Percentiles rank a stretch among this genome's conserved stretches.
These are phyloP conservation scores for Gossypium laxum DNA, from an alignment of 441 rosid species.

Conservation along the genomic window DNA sequence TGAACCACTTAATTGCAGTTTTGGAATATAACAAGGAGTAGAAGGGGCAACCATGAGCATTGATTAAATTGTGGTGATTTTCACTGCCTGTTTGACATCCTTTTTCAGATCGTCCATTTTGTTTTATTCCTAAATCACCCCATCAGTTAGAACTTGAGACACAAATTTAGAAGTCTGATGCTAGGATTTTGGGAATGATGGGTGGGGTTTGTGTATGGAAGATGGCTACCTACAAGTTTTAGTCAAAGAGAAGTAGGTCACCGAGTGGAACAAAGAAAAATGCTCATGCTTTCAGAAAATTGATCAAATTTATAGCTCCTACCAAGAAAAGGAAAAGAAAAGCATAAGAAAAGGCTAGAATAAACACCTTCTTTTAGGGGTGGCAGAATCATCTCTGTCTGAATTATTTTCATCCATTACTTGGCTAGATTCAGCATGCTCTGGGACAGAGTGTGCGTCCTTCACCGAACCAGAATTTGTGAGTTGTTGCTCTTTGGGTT, in stretches of 20 bases:
- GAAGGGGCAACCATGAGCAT: background rate
- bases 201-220: background rate
- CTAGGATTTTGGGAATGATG: background rate
- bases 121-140: background rate
- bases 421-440: constrained; percentile 20
- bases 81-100: background rate
- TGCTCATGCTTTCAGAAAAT: background rate
- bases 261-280: background rate
- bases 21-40: background rate
- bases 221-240: background rate
- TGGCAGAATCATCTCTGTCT: constrained; percentile 38
- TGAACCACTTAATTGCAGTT: background rate
- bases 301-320: background rate
- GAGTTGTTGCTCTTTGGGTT: constrained; percentile 26
- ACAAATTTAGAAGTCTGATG: background rate
- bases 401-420: constrained; percentile 23
- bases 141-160: background rate
- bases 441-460: constrained; percentile 17
- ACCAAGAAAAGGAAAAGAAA: background rate
- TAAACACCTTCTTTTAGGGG: constrained; percentile 53
- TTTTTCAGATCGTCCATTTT: background rate
- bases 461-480: constrained; percentile 17
- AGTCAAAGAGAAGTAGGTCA: background rate
- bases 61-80: background rate
- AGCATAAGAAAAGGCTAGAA: background rate